These are phyloP conservation scores for Marchantia polymorpha DNA, from an alignment of 225 moss, liverwort and hornwort genomes.

Conservation along the genomic window DNA sequence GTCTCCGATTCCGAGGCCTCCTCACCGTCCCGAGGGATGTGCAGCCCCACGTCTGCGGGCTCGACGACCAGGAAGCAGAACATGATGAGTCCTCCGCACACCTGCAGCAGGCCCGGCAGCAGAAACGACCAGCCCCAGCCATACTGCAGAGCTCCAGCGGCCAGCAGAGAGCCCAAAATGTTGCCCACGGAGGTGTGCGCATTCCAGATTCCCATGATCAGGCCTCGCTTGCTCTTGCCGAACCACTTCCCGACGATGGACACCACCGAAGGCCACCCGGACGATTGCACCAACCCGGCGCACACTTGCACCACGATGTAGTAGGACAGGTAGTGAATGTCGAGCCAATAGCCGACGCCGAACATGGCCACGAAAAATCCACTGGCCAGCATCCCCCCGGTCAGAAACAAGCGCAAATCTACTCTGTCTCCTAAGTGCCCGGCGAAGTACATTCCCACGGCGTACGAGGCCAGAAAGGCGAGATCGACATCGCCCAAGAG, in stretches of 20 bases:
- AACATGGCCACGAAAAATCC: constrained; percentile 75
- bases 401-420: constrained; percentile 70
- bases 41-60: constrained; percentile 59
- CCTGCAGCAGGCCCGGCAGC: constrained; percentile 59
- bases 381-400: constrained; percentile 71
- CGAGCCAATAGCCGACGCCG: constrained; percentile 52
- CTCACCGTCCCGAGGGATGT: constrained; percentile 44
- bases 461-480: constrained; percentile 73
- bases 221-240: constrained; percentile 64
- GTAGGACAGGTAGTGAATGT: constrained; percentile 60
- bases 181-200: constrained; percentile 86
- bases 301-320: constrained; percentile 66
- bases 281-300: constrained; percentile 73
- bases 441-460: constrained; percentile 85
- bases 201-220: constrained; percentile 96
- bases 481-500: constrained; percentile 79
- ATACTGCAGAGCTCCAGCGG: constrained; percentile 51
- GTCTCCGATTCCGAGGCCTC: constrained; percentile 4
- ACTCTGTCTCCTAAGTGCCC: constrained; percentile 83
- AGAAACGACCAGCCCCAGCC: constrained; percentile 96
- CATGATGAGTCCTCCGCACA: constrained; percentile 58
- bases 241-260: constrained; percentile 84
- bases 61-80: constrained; percentile 69
- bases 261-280: constrained; percentile 88
- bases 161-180: constrained; percentile 69